Base-by-base conservation (phyloP, 2,329 filamentous ascomycete genomes). In the Penicillium brevicompactum region DNA sequence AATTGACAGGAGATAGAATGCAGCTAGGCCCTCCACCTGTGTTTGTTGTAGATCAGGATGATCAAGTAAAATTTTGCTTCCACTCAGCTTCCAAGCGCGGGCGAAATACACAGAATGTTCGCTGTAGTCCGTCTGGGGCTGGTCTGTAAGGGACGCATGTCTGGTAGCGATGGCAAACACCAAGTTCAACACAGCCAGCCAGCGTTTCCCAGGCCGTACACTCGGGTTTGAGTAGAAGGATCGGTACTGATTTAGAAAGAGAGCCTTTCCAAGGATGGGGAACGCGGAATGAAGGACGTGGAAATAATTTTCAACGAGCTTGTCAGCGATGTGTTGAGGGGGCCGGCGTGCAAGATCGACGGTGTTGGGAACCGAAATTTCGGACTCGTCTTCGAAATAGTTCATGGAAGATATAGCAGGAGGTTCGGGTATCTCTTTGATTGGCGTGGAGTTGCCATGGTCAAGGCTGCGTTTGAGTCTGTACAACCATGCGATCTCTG, bases 401-500 rank as follows among this genome's bases (percentile, higher is more conserved):
- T 66, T 76, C 47, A 67, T 65, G 43, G 67, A 72, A 43, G 69
- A 71, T 43, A 68, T 67, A 24, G 64, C 71, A 43, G 61, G 64
- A 30, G 50, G 64, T 51, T 66, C 62, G 47, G 53, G 44, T 24
- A 14, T 58, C 37, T 64, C 66, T 49, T 55, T 60, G 22, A 49
- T 46, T 34, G 58, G 48, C 37, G 56, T 58, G 2, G 57, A 59
- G 42, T 45, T 61, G 11, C 64, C 67, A 32, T 62, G 64, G 47
- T 72, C 70, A 47, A 75, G 71, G 30, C 70, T 60, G 48, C 73
- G 68, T 45, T 70, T 73, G 50, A 78, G 61, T 49, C 73, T 68
- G 58, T 77, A 73, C 24, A 78, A 59, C 77, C 77, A 79, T 21
- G 70, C 72, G 40, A 76, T 69, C 49, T 77, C 76, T 5, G 76